Evolutionary conservation across 768 basidiomycete species (phyloP), one percentile per base, ranked within the genome.

Genomic region (Agaricus sinodeliciosus): DNA sequence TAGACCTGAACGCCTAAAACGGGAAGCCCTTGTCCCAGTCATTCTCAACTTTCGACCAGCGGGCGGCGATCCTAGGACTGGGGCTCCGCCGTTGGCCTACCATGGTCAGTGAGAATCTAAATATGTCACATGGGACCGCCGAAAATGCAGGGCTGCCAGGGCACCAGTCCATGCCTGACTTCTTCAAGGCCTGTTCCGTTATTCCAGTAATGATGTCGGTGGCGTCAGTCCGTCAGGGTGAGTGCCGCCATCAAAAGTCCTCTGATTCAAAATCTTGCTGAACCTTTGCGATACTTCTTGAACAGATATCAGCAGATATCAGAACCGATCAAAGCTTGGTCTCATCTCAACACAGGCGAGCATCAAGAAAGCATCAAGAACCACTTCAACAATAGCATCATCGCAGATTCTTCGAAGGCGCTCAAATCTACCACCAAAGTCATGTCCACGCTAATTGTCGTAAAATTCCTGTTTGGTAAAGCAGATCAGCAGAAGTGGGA

Each of bases 281-380:
- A 31, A 18, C 39, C 51, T 43, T 34, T 37, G 31, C 31, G 44
- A 53, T 39, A 35, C 43, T 53, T 53, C 46, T 54, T 42, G 39
- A 31, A 28, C 13, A 41, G 5, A 22, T 3, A 22, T 22, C 22
- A 31, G 26, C 26, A 18, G 43, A 39, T 45, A 28, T 40, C 44
- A 48, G 52, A 48, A 47, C 35, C 27, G 39, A 48, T 48, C 45
- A 48, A 37, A 15, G 27, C 9, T 40, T 47, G 47, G 35, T 39
- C 45, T 42, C 52, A 54, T 48, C 11, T 7, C 7, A 39, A 13
- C 37, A 34, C 12, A 31, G 39, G 6, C 11, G 43, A 45, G 36
- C 12, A 46, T 25, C 34, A 27, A 28, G 18, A 50, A 34, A 26
- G 27, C 13, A 46, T 34, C 45, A 34, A 15, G 40, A 31, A 16